Conservation (phyloP, 495 filamentous ascomycete species). For the Neurospora sp. region DNA sequence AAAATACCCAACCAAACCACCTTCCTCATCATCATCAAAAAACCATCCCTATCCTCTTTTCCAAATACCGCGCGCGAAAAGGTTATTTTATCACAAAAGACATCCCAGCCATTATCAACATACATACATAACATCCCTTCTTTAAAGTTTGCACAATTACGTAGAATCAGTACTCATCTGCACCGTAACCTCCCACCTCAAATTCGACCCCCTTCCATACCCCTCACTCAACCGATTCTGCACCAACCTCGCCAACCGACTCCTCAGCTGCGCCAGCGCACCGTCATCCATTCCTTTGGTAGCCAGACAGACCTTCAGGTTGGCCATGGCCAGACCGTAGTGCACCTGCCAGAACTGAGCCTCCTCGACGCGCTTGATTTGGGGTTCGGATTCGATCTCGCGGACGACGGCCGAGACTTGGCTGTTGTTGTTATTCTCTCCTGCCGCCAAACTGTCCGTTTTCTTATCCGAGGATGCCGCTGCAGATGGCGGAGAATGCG, state of each 20-base stretch:
- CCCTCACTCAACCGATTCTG: slow-evolving; percentile 79
- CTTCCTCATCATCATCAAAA: neutral
- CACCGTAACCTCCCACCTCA: slow-evolving; percentile 78
- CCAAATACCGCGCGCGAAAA: neutral
- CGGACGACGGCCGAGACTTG: slow-evolving; percentile 67
- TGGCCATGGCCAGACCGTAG: slow-evolving; percentile 92
- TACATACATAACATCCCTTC: neutral
- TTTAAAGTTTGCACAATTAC: neutral
- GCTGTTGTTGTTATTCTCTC: slow-evolving; percentile 5
- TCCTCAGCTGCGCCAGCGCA: slow-evolving; percentile 56
- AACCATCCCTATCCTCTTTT: neutral
- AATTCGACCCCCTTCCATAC: slow-evolving; percentile 64
- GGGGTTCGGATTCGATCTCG: slow-evolving; percentile 73
- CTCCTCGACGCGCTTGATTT: slow-evolving; percentile 69
- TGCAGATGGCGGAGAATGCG: neutral
- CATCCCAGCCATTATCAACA: neutral
- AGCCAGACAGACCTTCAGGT: slow-evolving; percentile 65
- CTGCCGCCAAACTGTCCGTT: slow-evolving; percentile 4
- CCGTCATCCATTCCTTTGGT: slow-evolving; percentile 44
- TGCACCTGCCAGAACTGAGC: slow-evolving; percentile 98
- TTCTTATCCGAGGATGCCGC: neutral
- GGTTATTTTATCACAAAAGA: neutral
- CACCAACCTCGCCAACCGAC: slow-evolving; percentile 65
- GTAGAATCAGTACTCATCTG: slow-evolving; percentile 28
- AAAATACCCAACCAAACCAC: neutral